Evolutionary conservation across 768 basidiomycete genomes (phyloP).

Genomic region (Nevesoporus exiguus): DNA sequence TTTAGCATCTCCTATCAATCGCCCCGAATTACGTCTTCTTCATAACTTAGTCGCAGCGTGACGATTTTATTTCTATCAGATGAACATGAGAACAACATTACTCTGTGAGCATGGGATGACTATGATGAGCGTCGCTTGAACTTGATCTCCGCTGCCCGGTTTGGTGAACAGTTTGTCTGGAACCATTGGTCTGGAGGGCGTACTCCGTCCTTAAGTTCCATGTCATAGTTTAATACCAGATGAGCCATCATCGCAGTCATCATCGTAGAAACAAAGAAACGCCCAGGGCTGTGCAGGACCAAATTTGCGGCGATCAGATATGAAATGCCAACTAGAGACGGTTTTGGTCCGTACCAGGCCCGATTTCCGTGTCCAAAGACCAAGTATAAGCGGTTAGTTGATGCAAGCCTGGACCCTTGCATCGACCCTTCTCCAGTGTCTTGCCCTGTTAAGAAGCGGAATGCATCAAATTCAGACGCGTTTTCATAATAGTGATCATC

Average conservation of each 20-base stretch:
- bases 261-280: conserved; percentile 40
- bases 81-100: conserved; percentile 10
- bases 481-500: conserved; percentile 43
- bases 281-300: conserved; percentile 35
- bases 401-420: conserved; percentile 29
- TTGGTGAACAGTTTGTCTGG: conserved; percentile 35
- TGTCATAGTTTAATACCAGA: conserved; percentile 40
- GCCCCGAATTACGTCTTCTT: conserved; percentile 7
- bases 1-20: conserved; percentile 17
- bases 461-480: conserved; percentile 39
- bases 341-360: conserved; percentile 31
- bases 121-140: conserved; percentile 30
- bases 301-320: conserved; percentile 3
- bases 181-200: conserved; percentile 36
- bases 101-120: conserved; percentile 6
- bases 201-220: conserved; percentile 34
- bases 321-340: not conserved
- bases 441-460: conserved; percentile 34
- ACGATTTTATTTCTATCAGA: conserved; percentile 1
- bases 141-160: conserved; percentile 35
- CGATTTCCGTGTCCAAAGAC: conserved; percentile 35
- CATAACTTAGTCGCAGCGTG: not conserved
- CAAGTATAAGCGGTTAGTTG: conserved; percentile 32
- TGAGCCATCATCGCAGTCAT: conserved; percentile 41
- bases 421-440: conserved; percentile 20